Evolutionary conservation across 805 yeast species (phyloP).

Genomic region (Wickerhamiella sergipiensis): DNA sequence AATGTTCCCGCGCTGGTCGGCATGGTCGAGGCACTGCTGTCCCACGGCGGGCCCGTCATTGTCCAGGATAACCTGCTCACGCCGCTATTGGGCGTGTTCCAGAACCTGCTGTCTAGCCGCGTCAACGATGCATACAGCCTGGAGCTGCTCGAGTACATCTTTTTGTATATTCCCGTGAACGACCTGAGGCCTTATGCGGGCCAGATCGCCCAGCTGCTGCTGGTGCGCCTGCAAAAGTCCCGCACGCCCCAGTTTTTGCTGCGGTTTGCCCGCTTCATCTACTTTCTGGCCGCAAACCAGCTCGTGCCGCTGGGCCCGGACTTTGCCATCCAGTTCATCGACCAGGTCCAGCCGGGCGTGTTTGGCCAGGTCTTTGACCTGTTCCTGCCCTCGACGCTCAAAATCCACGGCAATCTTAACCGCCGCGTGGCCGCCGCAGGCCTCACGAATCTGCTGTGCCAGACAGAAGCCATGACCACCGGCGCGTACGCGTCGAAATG

Average conservation of each 20-base stretch:
- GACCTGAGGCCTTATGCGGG: conserved; percentile 41
- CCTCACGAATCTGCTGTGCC: conserved; percentile 31
- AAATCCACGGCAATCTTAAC: conserved; percentile 29
- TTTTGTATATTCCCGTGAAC: conserved; percentile 40
- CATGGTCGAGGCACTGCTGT: conserved; percentile 52
- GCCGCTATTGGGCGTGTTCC: conserved; percentile 92
- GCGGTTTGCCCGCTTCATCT: conserved; percentile 52
- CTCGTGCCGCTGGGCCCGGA: conserved; percentile 29
- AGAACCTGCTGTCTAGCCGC: conserved; percentile 76
- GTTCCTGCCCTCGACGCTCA: conserved; percentile 24
- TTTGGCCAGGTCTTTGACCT: conserved; percentile 24
- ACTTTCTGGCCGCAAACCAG: conserved; percentile 34
- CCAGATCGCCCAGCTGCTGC: conserved; percentile 60
- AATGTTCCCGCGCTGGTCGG: conserved; percentile 89
- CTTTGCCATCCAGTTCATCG: conserved; percentile 44
- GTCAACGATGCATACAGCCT: conserved; percentile 72
- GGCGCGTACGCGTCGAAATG: conserved; percentile 32
- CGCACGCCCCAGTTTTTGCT: conserved; percentile 73
- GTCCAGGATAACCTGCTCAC: conserved; percentile 37
- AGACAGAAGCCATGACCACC: conserved; percentile 25
- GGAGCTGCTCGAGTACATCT: conserved; percentile 62
- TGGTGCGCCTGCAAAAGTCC: conserved; percentile 68
- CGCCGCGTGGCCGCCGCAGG: conserved; percentile 38
- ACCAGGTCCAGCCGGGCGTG: conserved; percentile 22
- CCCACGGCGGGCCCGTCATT: conserved; percentile 29